phyloP scores from a whole-genome alignment of 106 monocot genomes.

The Dendrobium huoshanense region DNA sequence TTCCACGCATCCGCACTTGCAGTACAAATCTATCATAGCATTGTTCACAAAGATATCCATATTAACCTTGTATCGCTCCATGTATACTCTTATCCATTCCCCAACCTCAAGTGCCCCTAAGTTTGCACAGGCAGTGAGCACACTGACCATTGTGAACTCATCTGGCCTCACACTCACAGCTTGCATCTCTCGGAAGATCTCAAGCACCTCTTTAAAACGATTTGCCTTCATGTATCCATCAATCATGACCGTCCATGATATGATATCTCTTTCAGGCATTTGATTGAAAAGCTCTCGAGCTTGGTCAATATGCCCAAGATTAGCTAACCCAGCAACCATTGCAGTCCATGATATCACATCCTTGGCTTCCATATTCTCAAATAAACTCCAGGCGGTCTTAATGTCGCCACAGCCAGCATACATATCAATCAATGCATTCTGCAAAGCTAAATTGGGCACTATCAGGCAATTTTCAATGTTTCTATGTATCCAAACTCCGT shows the following conservation, averaged over 20 bases:
- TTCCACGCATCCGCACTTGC: conserved; percentile 58
- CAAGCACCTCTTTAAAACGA: conserved; percentile 53
- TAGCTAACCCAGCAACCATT: conserved; percentile 35
- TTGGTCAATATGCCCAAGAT: conserved; percentile 33
- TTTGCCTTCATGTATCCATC: conserved; percentile 38
- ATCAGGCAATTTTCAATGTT: conserved; percentile 6
- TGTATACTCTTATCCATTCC: conserved; percentile 52
- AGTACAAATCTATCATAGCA: conserved; percentile 75
- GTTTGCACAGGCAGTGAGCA: conserved; percentile 78
- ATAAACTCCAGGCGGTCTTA: conserved; percentile 29
- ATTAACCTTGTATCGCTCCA: conserved; percentile 38
- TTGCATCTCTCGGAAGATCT: conserved; percentile 49
- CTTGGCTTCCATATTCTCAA: conserved; percentile 32
- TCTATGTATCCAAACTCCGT: conserved; percentile 36
- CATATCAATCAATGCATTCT: conserved; percentile 55
- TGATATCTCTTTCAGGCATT: conserved; percentile 52
- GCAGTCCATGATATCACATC: conserved; percentile 55
- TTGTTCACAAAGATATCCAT: conserved; percentile 34
- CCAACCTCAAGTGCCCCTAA: conserved; percentile 61
- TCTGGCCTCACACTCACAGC: conserved; percentile 25
- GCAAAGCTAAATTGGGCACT: conserved; percentile 20
- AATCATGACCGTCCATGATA: conserved; percentile 68
- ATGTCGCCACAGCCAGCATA: conserved; percentile 47
- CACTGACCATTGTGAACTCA: conserved; percentile 51
- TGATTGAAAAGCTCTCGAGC: conserved; percentile 48